A percentile compares a stretch with the other conserved stretches of the same genome.
These are phyloP conservation scores for Lipomyces starkeyi DNA, from an alignment of 805 yeast species.

Conservation along the genomic window DNA sequence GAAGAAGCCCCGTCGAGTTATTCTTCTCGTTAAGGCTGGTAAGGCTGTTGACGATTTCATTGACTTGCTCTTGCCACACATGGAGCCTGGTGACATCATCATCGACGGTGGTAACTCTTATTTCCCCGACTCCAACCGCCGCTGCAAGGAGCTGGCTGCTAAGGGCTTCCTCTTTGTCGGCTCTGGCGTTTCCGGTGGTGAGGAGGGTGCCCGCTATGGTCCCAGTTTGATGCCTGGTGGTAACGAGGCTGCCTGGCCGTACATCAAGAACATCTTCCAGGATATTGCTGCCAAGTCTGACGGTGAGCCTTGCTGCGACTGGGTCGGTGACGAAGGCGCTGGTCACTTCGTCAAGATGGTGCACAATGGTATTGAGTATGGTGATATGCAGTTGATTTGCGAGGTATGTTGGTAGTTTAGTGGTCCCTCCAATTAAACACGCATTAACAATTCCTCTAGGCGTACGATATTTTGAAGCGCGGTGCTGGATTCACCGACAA, in stretches of 20 bases:
- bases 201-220: slow-evolving; percentile 99
- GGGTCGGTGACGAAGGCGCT: slow-evolving; percentile 99
- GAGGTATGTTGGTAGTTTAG: slow-evolving; percentile 53
- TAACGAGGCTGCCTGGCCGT: slow-evolving; percentile 97
- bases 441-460: slow-evolving; percentile 47
- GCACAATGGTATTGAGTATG: slow-evolving; percentile 99
- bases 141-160: slow-evolving; percentile 83
- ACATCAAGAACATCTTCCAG: slow-evolving; percentile 95
- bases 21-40: slow-evolving; percentile 96
- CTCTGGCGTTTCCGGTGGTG: slow-evolving; percentile 99
- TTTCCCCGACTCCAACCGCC: slow-evolving; percentile 98
- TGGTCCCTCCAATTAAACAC: neutral
- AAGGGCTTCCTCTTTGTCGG: slow-evolving; percentile 94
- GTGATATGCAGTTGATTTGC: slow-evolving; percentile 99
- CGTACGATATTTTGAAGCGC: slow-evolving; percentile 94
- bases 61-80: slow-evolving; percentile 82
- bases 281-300: slow-evolving; percentile 94
- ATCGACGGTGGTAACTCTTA: slow-evolving; percentile 99
- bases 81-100: slow-evolving; percentile 97
- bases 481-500: slow-evolving; percentile 86
- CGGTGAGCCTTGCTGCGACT: slow-evolving; percentile 99
- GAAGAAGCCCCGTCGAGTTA: slow-evolving; percentile 96
- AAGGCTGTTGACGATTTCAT: slow-evolving; percentile 91
- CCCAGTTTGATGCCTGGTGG: slow-evolving; percentile 99
- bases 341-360: slow-evolving; percentile 99